These are phyloP conservation scores for Aspergillus jensenii DNA, from an alignment of 2,329 filamentous ascomycete species.

Conservation along the genomic window DNA sequence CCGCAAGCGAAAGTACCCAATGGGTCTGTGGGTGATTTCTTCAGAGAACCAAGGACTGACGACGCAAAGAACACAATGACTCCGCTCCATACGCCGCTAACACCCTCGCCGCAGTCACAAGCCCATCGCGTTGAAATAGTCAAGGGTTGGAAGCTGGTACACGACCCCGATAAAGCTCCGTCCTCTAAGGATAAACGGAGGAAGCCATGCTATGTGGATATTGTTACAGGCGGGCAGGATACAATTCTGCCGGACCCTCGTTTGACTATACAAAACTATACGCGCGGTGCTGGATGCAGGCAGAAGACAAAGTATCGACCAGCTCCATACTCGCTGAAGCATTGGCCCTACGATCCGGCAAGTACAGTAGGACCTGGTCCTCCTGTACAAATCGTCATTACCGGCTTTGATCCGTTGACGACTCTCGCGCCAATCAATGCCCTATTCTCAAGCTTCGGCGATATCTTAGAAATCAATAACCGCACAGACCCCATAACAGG, in stretches of 20 bases:
- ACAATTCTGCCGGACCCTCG: conserved; percentile 79
- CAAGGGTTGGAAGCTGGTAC: conserved; percentile 60
- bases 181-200: conserved; percentile 54
- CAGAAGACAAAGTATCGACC: conserved; percentile 68
- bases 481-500: conserved; percentile 94
- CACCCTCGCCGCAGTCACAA: conserved; percentile 48
- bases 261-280: conserved; percentile 65
- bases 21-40: conserved; percentile 28
- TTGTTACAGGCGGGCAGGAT: conserved; percentile 54
- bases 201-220: conserved; percentile 54
- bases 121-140: conserved; percentile 52
- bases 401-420: conserved; percentile 91
- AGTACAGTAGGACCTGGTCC: conserved; percentile 87
- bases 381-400: conserved; percentile 86
- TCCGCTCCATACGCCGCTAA: conserved; percentile 45
- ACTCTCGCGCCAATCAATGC: conserved; percentile 57
- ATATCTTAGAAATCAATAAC: conserved; percentile 87
- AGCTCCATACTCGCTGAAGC: conserved; percentile 76
- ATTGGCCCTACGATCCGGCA: conserved; percentile 76
- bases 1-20: conserved; percentile 41
- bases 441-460: conserved; percentile 48
- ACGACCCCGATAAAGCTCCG: conserved; percentile 60
- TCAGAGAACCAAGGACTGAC: conserved; percentile 28
- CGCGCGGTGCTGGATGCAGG: conserved; percentile 62
- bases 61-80: conserved; percentile 36